These are phyloP conservation scores for Colletotrichum ledebouriae DNA, from an alignment of 2,329 filamentous ascomycete genomes.

Conservation along the genomic window DNA sequence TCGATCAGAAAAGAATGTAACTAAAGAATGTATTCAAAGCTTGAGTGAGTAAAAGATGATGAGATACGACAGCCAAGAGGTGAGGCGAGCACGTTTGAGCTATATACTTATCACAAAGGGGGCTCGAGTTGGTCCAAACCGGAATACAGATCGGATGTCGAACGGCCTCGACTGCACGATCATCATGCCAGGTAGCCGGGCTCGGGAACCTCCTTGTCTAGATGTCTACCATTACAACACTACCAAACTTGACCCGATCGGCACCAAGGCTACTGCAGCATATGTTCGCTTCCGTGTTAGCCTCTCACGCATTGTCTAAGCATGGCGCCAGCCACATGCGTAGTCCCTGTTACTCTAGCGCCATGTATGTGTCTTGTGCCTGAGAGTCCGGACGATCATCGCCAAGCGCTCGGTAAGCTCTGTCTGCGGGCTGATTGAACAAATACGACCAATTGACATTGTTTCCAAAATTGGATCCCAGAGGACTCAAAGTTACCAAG, in stretches of 20 bases:
- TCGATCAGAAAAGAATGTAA: constrained; percentile 21
- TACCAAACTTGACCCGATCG: constrained; percentile 14
- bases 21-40: constrained; percentile 12
- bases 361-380: constrained; percentile 13
- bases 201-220: constrained; percentile 15
- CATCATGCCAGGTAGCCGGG: constrained; percentile 7
- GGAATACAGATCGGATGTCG: background rate
- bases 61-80: constrained; percentile 3
- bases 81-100: constrained; percentile 27
- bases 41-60: constrained; percentile 28
- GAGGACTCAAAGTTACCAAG: background rate
- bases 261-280: constrained; percentile 5
- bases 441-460: constrained; percentile 10
- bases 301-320: constrained; percentile 21
- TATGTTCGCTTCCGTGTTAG: constrained; percentile 14
- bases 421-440: background rate
- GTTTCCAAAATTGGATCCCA: constrained; percentile 11
- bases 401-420: constrained; percentile 17
- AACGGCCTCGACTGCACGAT: background rate
- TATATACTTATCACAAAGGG: constrained; percentile 25
- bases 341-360: constrained; percentile 14
- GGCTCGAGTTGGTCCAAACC: background rate
- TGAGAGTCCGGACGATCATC: background rate
- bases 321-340: constrained; percentile 22
- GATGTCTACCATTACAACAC: background rate